Evolutionary conservation across 75 land plant genomes (phyloP), one percentile per base, ranked within the genome.

Genomic region (Selaginella tamariscina): DNA sequence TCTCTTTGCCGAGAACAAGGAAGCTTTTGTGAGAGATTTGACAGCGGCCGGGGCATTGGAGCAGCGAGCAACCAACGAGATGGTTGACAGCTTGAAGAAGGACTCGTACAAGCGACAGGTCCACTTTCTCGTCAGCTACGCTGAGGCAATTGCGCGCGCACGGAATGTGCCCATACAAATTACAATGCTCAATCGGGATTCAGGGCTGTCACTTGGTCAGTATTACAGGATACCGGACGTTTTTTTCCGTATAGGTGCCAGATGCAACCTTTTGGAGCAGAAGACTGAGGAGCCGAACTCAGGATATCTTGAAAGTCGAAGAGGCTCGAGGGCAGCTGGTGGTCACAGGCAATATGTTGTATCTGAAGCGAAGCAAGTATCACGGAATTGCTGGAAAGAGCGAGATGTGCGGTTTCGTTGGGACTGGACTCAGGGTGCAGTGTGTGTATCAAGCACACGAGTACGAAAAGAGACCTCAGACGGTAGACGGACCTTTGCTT

Each of bases 301-400:
- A 39, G 11, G 49, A 39, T 39, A 5, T 39, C 49, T 39, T 39
- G 49, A 15, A 39, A 39, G 11, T 39, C 5, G 49, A 39, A 15
- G 49, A 39, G 49, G 49, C 49, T 39, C 49, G 49, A 39, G 49
- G 49, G 49, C 49, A 39, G 49, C 49, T 39, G 49, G 49, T 39
- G 15, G 49, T 39, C 49, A 15, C 49, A 39, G 49, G 49, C 49
- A 39, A 39, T 39, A 5, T 39, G 11, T 15, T 39, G 49, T 39
- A 5, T 39, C 15, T 39, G 49, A 15, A 39, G 49, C 49, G 49
- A 39, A 39, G 49, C 49, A 39, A 39, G 49, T 39, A 39, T 39
- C 49, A 39, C 49, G 49, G 49, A 39, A 15, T 39, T 39, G 49
- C 5, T 5, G 49, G 49, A 39, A 39, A 15, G 49, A 39, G 49